A percentile compares a stretch with the other conserved stretches of the same genome.
Evolutionary conservation across 176 grass and related monocot genomes (phyloP).

Genomic region (Paspalum notatum): DNA sequence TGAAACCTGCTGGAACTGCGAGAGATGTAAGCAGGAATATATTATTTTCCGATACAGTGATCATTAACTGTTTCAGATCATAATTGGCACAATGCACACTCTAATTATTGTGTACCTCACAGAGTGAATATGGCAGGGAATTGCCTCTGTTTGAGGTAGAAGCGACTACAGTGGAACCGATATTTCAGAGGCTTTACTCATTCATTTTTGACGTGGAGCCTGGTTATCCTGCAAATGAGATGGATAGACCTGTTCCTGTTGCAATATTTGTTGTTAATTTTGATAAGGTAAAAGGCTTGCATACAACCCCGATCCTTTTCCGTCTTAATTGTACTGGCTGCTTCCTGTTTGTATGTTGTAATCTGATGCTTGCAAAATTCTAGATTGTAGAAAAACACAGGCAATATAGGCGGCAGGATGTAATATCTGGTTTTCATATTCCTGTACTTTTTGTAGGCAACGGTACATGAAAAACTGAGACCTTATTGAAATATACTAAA

Average conservation of each 20-base stretch:
- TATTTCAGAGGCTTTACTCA: constrained; percentile 87
- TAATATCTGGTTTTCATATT: neutral
- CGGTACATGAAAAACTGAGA: neutral
- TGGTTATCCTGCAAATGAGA: constrained; percentile 83
- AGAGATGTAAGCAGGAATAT: constrained; percentile 74
- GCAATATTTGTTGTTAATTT: constrained; percentile 98
- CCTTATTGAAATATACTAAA: neutral
- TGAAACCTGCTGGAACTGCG: constrained; percentile 77
- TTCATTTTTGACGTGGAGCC: constrained; percentile 95
- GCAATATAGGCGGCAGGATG: constrained; percentile 2
- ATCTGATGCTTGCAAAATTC: constrained; percentile 5
- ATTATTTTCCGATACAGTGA: constrained; percentile 6
- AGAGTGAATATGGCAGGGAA: constrained; percentile 96
- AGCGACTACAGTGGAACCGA: constrained; percentile 73
- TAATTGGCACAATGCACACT: constrained; percentile 1
- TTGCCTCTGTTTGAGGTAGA: constrained; percentile 97
- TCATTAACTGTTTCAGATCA: constrained; percentile 10
- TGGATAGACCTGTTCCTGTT: constrained; percentile 79
- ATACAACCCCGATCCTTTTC: constrained; percentile 22
- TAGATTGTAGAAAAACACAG: constrained; percentile 19
- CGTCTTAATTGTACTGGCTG: constrained; percentile 34
- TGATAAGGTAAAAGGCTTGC: constrained; percentile 76
- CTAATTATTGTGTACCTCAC: constrained; percentile 43
- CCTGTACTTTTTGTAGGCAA: constrained; percentile 10
- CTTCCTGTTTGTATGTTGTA: constrained; percentile 31